phyloP scores from a whole-genome alignment of 2,329 filamentous ascomycete genomes.

The Aspergillus carbonarius region DNA sequence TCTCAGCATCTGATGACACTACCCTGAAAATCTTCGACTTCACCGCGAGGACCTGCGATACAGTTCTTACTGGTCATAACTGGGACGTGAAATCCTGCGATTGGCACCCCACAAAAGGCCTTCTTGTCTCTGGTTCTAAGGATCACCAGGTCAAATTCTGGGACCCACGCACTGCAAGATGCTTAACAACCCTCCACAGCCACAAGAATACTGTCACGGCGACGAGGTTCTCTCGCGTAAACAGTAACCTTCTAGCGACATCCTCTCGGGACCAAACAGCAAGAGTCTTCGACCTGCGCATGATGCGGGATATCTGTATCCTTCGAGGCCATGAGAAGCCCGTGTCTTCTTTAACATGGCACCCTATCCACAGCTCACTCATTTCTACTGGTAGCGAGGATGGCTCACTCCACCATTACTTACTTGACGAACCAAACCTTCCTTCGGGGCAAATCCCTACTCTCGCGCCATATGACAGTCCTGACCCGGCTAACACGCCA shows the following conservation, averaged over 20 bases:
- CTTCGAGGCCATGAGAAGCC: conserved; percentile 95
- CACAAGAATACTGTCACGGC: conserved; percentile 98
- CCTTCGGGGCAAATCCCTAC: conserved; percentile 70
- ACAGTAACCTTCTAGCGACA: conserved; percentile 82
- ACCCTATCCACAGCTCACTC: conserved; percentile 85
- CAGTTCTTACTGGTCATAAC: conserved; percentile 83
- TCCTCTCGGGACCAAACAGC: conserved; percentile 91
- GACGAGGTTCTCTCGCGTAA: conserved; percentile 82
- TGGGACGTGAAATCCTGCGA: conserved; percentile 98
- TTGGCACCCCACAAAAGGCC: conserved; percentile 93
- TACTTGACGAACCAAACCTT: conserved; percentile 91
- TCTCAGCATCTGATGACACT: conserved; percentile 92
- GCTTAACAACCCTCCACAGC: conserved; percentile 88
- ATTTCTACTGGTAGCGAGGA: conserved; percentile 89
- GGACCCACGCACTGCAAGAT: conserved; percentile 90
- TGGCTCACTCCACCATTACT: conserved; percentile 86
- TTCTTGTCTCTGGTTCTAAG: conserved; percentile 94
- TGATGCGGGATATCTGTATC: conserved; percentile 97
- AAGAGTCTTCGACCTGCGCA: conserved; percentile 88
- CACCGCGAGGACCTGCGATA: conserved; percentile 78
- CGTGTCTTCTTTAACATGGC: conserved; percentile 88
- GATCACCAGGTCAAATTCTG: conserved; percentile 97
- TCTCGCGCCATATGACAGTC: conserved; percentile 78
- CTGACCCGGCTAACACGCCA: conserved; percentile 74
- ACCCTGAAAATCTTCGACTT: conserved; percentile 97